Percentiles rank a stretch among this genome's conserved stretches.
Evolutionary conservation across 352 stramenopile species (phyloP).

Genomic region (Phytopythium cucurbitacearum): DNA sequence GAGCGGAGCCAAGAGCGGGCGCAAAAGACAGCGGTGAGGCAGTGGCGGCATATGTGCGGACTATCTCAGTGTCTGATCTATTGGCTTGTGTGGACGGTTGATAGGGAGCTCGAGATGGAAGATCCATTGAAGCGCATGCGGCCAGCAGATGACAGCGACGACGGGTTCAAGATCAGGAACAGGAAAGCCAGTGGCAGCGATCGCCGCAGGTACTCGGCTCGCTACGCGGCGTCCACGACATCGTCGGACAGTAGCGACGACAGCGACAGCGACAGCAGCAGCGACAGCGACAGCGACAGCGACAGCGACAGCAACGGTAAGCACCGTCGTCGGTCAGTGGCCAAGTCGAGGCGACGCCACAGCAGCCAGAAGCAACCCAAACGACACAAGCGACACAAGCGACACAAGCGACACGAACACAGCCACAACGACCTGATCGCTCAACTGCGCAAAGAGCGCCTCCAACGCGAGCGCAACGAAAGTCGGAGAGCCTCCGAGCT

Average conservation of each 20-base stretch:
- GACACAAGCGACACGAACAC: constrained; percentile 10
- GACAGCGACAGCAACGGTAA: neutral
- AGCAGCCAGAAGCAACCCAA: neutral
- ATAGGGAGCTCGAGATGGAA: constrained; percentile 24
- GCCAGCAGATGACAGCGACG: constrained; percentile 7
- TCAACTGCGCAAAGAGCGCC: constrained; percentile 13
- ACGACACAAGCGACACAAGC: constrained; percentile 12
- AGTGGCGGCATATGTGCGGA: neutral
- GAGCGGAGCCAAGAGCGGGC: constrained; percentile 16
- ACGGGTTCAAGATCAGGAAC: constrained; percentile 4
- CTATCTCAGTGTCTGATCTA: neutral
- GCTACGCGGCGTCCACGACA: constrained; percentile 18
- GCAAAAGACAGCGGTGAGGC: constrained; percentile 33
- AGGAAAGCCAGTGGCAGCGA: constrained; percentile 18
- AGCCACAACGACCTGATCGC: constrained; percentile 15
- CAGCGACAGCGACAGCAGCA: neutral
- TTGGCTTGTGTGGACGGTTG: neutral
- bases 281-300: neutral
- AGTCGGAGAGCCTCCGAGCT: constrained; percentile 20
- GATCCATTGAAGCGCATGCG: constrained; percentile 45
- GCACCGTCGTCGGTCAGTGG: neutral
- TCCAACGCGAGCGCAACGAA: constrained; percentile 47
- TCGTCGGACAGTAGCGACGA: constrained; percentile 7
- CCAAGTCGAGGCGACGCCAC: neutral
- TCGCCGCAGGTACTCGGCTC: constrained; percentile 22